These are phyloP conservation scores for Schizochytrium sp. DNA, from an alignment of 108 stramenopile genomes.

Conservation along the genomic window DNA sequence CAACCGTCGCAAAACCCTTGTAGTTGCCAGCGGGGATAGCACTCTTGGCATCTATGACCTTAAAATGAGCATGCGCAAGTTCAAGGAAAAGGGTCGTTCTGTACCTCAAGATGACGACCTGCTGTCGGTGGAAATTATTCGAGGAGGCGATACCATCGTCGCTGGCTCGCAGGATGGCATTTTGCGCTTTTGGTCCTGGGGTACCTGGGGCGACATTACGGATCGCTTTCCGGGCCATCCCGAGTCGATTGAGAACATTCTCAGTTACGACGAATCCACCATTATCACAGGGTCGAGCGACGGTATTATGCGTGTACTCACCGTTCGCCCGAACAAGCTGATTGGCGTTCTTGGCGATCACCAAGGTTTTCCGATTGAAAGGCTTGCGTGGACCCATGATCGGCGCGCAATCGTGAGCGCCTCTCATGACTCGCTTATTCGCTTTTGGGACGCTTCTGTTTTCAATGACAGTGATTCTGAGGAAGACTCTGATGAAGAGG, in stretches of 20 bases:
- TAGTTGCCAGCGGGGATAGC: constrained; percentile 53
- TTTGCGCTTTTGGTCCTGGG: constrained; percentile 71
- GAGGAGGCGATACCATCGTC: constrained; percentile 71
- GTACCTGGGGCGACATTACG: constrained; percentile 77
- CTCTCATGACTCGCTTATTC: constrained; percentile 29
- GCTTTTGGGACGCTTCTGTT: constrained; percentile 38
- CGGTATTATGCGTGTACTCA: constrained; percentile 80
- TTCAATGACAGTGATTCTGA: neutral
- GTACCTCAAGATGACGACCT: constrained; percentile 93
- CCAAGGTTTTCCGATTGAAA: constrained; percentile 73
- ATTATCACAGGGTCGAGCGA: constrained; percentile 84
- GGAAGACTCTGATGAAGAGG: neutral
- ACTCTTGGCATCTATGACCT: constrained; percentile 23
- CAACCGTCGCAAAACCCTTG: constrained; percentile 55
- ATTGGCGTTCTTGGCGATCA: constrained; percentile 79
- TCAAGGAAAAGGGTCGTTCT: constrained; percentile 36
- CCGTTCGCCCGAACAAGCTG: constrained; percentile 75
- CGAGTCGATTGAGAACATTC: constrained; percentile 67
- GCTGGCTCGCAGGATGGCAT: constrained; percentile 78
- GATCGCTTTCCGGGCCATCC: constrained; percentile 90
- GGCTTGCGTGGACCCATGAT: constrained; percentile 60
- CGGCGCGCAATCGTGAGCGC: constrained; percentile 57
- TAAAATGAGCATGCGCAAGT: neutral
- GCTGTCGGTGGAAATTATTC: constrained; percentile 64
- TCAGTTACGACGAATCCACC: constrained; percentile 87